Percentiles rank a stretch among this genome's conserved stretches.
Conservation (phyloP, 345 rosid species). For the Dipteronia sinensis region DNA sequence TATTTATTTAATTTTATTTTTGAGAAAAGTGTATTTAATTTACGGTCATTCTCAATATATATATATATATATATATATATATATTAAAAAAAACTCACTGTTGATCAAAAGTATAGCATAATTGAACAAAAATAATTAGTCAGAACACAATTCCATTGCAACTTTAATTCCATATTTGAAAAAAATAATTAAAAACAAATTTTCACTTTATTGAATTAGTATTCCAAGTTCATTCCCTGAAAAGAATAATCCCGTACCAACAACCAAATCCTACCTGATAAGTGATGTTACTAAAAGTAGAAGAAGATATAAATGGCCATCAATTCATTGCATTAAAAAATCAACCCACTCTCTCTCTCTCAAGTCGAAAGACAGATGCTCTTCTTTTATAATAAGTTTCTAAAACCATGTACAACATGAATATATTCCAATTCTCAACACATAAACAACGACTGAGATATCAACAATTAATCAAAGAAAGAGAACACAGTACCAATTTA, state of each 20-base stretch:
- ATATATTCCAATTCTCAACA: slow-evolving; percentile 5
- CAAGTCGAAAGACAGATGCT: not conserved
- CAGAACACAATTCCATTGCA: not conserved
- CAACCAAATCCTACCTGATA: not conserved
- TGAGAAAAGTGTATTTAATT: too few relatives aligned
- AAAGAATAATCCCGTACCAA: not conserved
- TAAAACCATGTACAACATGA: not conserved
- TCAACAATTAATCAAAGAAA: not conserved
- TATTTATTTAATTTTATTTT: too few relatives aligned
- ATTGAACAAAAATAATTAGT: not conserved
- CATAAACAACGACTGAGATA: not conserved
- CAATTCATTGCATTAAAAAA: not conserved
- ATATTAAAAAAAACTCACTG: too few relatives aligned
- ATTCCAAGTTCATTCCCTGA: too few relatives aligned
- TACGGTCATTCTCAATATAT: too few relatives aligned
- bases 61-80: too few relatives aligned
- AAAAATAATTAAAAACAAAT: too few relatives aligned
- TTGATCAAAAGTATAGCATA: too few relatives aligned
- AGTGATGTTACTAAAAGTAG: not conserved
- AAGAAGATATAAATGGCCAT: not conserved
- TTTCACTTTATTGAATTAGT: not conserved
- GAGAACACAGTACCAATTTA: not conserved
- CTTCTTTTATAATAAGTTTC: not conserved
- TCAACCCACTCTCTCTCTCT: too few relatives aligned
- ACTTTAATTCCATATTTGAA: too few relatives aligned